Percentiles rank a stretch among this genome's conserved stretches.
Conservation (phyloP, 2,329 filamentous ascomycete genomes). For the Dothideomycetes sp. region DNA sequence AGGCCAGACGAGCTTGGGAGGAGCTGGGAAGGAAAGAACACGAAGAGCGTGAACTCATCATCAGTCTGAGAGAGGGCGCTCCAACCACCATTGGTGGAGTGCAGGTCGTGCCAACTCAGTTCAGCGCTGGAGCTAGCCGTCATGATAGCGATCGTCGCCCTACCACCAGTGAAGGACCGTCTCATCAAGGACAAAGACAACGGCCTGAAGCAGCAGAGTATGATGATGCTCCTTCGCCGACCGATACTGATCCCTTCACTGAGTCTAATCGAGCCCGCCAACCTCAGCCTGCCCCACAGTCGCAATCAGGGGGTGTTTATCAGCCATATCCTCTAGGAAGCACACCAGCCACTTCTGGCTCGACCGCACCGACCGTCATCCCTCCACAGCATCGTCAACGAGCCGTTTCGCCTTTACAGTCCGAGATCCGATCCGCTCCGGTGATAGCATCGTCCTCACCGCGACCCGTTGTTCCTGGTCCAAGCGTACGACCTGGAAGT, state of each 20-base stretch:
- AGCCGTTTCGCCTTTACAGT: constrained; percentile 1
- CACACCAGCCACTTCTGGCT: constrained; percentile 10
- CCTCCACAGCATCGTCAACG: constrained; percentile 7
- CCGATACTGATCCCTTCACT: constrained; percentile 52
- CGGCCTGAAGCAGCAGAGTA: constrained; percentile 23
- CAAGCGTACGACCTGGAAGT: background rate
- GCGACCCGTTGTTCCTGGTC: background rate
- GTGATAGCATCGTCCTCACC: background rate
- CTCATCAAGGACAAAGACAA: constrained; percentile 14
- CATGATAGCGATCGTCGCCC: constrained; percentile 35
- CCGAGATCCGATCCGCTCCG: background rate
- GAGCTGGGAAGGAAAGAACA: constrained; percentile 88
- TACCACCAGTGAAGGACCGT: constrained; percentile 14
- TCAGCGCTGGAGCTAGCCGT: constrained; percentile 42
- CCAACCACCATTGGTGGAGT: constrained; percentile 86
- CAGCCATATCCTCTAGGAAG: constrained; percentile 17
- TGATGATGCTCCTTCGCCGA: constrained; percentile 40
- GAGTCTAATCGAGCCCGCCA: constrained; percentile 33
- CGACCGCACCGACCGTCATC: constrained; percentile 16
- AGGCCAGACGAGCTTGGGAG: constrained; percentile 92
- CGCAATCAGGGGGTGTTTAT: constrained; percentile 14
- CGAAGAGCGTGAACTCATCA: constrained; percentile 77
- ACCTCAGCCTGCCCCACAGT: constrained; percentile 17
- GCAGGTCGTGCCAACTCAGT: constrained; percentile 87
- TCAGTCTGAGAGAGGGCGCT: constrained; percentile 75